Base-by-base conservation (phyloP, 441 rosid genomes). In the Jatropha multifida region DNA sequence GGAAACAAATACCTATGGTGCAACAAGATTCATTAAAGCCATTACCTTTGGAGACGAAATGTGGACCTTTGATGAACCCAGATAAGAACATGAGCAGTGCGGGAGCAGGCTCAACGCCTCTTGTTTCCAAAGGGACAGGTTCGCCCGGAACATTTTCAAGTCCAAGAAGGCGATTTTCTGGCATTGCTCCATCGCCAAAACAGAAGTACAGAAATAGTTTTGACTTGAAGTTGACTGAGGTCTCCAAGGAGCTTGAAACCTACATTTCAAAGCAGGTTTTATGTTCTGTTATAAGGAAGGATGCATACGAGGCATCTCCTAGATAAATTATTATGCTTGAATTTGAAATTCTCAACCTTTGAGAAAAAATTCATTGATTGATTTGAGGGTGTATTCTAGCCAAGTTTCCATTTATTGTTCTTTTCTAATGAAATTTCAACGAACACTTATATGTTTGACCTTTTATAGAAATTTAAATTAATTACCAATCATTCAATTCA, bases 171-270 rank as follows among this genome's bases (percentile, higher is more conserved):
- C 83, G 97, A 42, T 87, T 93, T 67, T 71, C 88, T n/a, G 84
- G 83, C 17, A 65, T 83, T 59, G 32, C 69, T 61, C 85, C 96
- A 68, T 92, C 98, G 0, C 98, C 98, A 3, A 90, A 88, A 85
- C 88, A 86, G 2, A 95, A 92, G 65, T 89, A 95, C 76, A 84
- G 88, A 73, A 90, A 90, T 78, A 95, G 84, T 81, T 92, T 96
- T 72, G 97, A 93, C 82, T 78, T 96, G 90, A 96, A 93, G 87
- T 82, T 89, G 80, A 90, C 95, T 4, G 95, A 95, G 82, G 96
- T 93, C 66, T 90, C 99, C 15, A 87, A 79, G 77, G 97, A 93
- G 88, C 91, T 96, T 7, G 97, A 96, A 78, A 92, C 92, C 60
- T 92, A 92, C 82, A 89, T 93, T 75, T 93, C 98, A 41, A 93